A percentile compares a stretch with the other conserved stretches of the same genome.
These are phyloP conservation scores for Leishmania guyanensis DNA, from an alignment of 208 protist species.

Conservation along the genomic window DNA sequence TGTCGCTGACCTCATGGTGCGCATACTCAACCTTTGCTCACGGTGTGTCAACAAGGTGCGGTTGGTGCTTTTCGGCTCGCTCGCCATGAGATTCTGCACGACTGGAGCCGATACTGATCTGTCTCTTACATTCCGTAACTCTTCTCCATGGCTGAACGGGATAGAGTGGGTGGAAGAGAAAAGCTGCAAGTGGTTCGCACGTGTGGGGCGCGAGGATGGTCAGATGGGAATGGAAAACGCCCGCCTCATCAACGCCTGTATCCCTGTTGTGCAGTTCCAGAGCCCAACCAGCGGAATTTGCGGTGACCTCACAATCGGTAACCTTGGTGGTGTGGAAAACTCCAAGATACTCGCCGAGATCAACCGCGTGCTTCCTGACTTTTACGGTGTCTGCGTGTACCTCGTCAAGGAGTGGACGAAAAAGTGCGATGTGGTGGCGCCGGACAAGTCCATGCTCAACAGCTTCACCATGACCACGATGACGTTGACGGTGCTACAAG, in stretches of 20 bases:
- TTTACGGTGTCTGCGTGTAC: constrained; percentile 88
- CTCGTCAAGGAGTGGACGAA: constrained; percentile 90
- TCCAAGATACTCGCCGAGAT: constrained; percentile 80
- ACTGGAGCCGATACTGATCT: constrained; percentile 79
- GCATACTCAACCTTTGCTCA: constrained; percentile 70
- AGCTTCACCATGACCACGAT: constrained; percentile 92
- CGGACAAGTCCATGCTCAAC: constrained; percentile 85
- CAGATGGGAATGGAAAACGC: constrained; percentile 83
- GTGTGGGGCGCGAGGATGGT: constrained; percentile 75
- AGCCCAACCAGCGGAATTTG: constrained; percentile 74
- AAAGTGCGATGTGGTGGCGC: constrained; percentile 77
- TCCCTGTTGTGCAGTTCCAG: constrained; percentile 88
- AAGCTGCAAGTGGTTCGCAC: constrained; percentile 67
- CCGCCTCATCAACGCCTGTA: constrained; percentile 73
- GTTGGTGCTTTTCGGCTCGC: constrained; percentile 85
- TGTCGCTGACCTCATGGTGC: constrained; percentile 59
- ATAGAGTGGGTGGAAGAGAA: constrained; percentile 64
- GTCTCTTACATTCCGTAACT: constrained; percentile 88
- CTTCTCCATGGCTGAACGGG: constrained; percentile 83
- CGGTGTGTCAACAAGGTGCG: constrained; percentile 85
- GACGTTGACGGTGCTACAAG: constrained; percentile 91
- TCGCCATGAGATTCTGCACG: constrained; percentile 85
- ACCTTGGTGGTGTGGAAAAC: constrained; percentile 87
- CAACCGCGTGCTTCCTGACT: constrained; percentile 74
- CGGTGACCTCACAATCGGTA: constrained; percentile 90